phyloP scores from a whole-genome alignment of 163 green algal genomes.

The Chloromonas sp. region DNA sequence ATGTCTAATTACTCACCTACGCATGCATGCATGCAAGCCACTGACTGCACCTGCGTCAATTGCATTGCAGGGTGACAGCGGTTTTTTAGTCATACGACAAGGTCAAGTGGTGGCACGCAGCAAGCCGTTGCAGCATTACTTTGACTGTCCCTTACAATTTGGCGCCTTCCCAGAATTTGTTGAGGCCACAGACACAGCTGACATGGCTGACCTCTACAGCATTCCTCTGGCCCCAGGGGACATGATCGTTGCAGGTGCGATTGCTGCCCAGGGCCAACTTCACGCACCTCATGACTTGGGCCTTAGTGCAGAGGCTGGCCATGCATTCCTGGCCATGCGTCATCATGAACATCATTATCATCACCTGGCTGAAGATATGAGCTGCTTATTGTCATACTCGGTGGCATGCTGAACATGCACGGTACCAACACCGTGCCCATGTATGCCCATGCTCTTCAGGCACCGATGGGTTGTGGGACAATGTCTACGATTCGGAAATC shows the following conservation, averaged over 20 bases:
- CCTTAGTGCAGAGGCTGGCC: too few species aligned
- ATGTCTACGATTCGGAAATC: slow-evolving; percentile 54
- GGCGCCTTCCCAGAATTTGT: slow-evolving; percentile 62
- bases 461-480: slow-evolving; percentile 60
- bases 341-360: too few species aligned
- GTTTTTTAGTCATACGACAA: slow-evolving; percentile 60
- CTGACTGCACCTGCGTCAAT: too few species aligned
- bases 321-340: too few species aligned
- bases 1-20: too few species aligned
- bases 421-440: too few species aligned
- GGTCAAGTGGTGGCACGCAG: slow-evolving; percentile 39
- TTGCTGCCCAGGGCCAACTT: too few species aligned
- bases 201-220: slow-evolving; percentile 55
- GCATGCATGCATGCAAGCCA: too few species aligned
- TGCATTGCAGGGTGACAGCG: slow-evolving; percentile 61
- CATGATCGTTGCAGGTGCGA: slow-evolving; percentile 57
- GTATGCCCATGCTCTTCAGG: slow-evolving; percentile 10
- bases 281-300: too few species aligned
- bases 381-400: too few species aligned
- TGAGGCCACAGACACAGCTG: slow-evolving; percentile 59
- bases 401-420: too few species aligned
- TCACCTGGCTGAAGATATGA: too few species aligned
- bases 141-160: slow-evolving; percentile 79
- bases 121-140: slow-evolving; percentile 71
- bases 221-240: slow-evolving; percentile 55